Base-by-base conservation (phyloP, 1,139 yeast species). In the Sugiyamaella castrensis region DNA sequence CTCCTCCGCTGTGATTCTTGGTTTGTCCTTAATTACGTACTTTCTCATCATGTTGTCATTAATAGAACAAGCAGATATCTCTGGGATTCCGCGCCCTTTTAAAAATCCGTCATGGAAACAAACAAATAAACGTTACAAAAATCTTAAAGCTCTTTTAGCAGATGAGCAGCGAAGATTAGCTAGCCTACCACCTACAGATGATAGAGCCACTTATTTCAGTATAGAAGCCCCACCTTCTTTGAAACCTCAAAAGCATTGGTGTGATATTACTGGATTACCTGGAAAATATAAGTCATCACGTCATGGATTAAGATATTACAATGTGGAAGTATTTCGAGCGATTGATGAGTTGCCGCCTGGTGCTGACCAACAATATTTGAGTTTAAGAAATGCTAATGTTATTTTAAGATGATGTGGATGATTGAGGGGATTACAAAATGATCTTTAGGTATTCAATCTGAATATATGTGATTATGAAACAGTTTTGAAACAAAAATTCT, bases 261-360 rank as follows among this genome's bases (percentile, higher is more conserved):
- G 98, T 70, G 98, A 92, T 66, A 82, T 92, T 46, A 92, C 98
- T 0, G 98, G 98, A 0, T 72, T 92, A 26, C 84, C 81, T 47
- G 94, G 91, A 0, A 76, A 70, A 41, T 92, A 92, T 71, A 83
- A 79, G 63, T 77, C 85, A 38, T 95, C 95, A 0, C 73, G 84
- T 11, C 87, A 82, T 61, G 85, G 87, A 37, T 71, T 92, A 52
- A 72, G 96, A 50, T 92, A 81, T 67, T 82, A 87, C 68, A 84
- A 92, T 63, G 82, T 81, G 44, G 98, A 92, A 67, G 82, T 94
- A 31, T 92, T 81, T 67, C 86, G 83, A 50, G 86, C 88, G 26
- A 79, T 86, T 52, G 82, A 82, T 64, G 80, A 81, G 54, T 80
- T 92, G 81, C 84, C 91, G 1, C 86, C 95, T 1, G 96, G 97